Conservation (phyloP, 2,329 filamentous ascomycete genomes). For the Orbilia oligospora region DNA sequence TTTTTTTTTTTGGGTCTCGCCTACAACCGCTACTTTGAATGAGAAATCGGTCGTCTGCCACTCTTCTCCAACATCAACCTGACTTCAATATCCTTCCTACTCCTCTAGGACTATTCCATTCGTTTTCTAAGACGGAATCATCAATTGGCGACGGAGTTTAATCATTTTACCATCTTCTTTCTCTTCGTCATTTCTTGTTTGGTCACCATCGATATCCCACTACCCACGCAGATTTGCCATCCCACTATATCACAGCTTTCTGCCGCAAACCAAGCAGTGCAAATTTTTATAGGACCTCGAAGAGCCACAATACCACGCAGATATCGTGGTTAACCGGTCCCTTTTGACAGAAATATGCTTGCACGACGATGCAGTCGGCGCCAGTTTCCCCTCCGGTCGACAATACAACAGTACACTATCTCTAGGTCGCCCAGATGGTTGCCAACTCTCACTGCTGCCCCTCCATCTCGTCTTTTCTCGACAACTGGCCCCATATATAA, state of each 20-base stretch:
- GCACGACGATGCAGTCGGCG: constrained; percentile 55
- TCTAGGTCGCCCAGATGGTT: constrained; percentile 39
- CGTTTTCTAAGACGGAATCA: neutral
- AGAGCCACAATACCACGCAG: constrained; percentile 1
- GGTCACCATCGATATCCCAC: constrained; percentile 8
- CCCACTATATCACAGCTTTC: neutral
- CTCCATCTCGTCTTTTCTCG: constrained; percentile 46
- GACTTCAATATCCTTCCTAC: neutral
- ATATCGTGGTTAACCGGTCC: constrained; percentile 5
- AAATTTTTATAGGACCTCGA: constrained; percentile 21
- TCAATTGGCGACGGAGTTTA: constrained; percentile 1
- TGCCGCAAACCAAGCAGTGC: neutral
- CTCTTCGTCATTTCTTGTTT: constrained; percentile 4
- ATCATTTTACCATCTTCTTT: neutral
- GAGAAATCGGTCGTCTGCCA: constrained; percentile 48
- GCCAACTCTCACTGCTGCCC: constrained; percentile 18
- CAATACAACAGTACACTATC: constrained; percentile 49
- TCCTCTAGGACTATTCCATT: neutral
- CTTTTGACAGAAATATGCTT: constrained; percentile 37
- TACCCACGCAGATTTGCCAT: constrained; percentile 5
- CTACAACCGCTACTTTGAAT: constrained; percentile 20
- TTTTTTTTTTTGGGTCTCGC: constrained; percentile 33
- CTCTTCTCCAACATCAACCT: constrained; percentile 16
- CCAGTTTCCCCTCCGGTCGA: constrained; percentile 53
- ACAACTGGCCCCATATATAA: constrained; percentile 24